Conservation (phyloP, 2,329 filamentous ascomycete genomes). For the Berkeleyomyces rouxiae region DNA sequence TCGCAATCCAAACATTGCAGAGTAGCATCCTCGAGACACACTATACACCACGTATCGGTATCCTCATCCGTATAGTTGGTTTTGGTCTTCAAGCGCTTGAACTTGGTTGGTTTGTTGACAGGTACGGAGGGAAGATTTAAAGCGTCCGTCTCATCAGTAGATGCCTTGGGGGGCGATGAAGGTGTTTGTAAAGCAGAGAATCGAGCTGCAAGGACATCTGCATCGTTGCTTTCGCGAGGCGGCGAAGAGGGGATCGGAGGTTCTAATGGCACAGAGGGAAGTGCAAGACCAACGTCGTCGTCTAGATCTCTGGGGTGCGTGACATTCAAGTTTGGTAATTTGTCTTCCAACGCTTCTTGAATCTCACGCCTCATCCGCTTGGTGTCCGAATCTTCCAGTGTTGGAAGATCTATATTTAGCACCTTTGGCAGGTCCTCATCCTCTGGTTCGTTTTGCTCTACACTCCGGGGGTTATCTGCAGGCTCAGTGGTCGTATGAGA, state of each 20-base stretch:
- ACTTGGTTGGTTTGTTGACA: conserved; percentile 29
- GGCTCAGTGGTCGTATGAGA: not conserved
- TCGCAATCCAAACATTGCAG: conserved; percentile 58
- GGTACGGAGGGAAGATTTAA: conserved; percentile 26
- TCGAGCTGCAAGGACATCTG: conserved; percentile 32
- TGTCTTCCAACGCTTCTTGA: conserved; percentile 26
- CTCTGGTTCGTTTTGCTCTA: not conserved
- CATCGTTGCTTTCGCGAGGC: conserved; percentile 18
- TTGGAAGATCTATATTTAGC: conserved; percentile 9
- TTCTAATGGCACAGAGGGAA: conserved; percentile 26
- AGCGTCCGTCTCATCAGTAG: conserved; percentile 16
- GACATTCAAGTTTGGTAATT: conserved; percentile 8
- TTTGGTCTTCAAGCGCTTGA: conserved; percentile 24
- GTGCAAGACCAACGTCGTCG: conserved; percentile 16
- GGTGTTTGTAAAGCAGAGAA: conserved; percentile 34
- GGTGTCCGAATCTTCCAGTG: conserved; percentile 32
- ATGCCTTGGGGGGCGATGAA: conserved; percentile 17
- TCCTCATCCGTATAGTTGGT: conserved; percentile 49
- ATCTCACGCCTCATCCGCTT: conserved; percentile 31
- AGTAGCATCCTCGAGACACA: conserved; percentile 64
- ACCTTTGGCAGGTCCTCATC: not conserved
- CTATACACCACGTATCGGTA: conserved; percentile 61
- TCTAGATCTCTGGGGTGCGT: not conserved
- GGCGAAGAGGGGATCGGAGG: conserved; percentile 21
- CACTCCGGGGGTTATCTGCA: not conserved